A percentile compares a stretch with the other conserved stretches of the same genome.
phyloP scores from a whole-genome alignment of 169 alveolate genomes.

The Eimeria maxima region DNA sequence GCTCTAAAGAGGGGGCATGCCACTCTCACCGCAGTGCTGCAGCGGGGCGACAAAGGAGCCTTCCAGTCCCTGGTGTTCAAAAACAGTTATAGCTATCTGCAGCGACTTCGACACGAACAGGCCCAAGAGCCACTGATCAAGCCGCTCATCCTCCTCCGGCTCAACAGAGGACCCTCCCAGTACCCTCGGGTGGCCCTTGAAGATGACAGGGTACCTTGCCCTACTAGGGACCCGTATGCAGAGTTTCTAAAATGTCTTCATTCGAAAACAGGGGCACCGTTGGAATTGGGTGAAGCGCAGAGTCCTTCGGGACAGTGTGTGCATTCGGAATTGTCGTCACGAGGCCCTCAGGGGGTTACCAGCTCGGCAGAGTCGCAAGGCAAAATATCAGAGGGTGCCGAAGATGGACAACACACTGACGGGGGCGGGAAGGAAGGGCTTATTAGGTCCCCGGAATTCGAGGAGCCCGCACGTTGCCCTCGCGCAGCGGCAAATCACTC shows the following conservation, averaged over 20 bases:
- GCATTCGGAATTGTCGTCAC: not conserved
- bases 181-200: slow-evolving; percentile 38
- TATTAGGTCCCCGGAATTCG: not conserved
- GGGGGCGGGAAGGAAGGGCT: not conserved
- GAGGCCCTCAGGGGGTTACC: not conserved
- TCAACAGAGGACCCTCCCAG: slow-evolving; percentile 39
- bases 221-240: slow-evolving; percentile 61
- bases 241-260: slow-evolving; percentile 26
- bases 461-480: not conserved
- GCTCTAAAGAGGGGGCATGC: slow-evolving; percentile 79
- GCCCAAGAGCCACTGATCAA: slow-evolving; percentile 37
- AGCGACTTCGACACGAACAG: slow-evolving; percentile 26
- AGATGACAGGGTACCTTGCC: slow-evolving; percentile 32
- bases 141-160: slow-evolving; percentile 43
- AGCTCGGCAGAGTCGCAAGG: not conserved
- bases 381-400: not conserved
- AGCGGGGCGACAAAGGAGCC: slow-evolving; percentile 54
- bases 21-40: slow-evolving; percentile 69
- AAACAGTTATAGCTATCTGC: slow-evolving; percentile 58
- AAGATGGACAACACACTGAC: not conserved
- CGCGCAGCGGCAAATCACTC: slow-evolving; percentile 28
- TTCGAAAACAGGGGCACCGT: slow-evolving; percentile 10
- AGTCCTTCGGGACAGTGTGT: not conserved
- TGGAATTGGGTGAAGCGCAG: not conserved
- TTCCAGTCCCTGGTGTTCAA: slow-evolving; percentile 44